These are phyloP conservation scores for Leucocoprinus birnbaumii DNA, from an alignment of 768 basidiomycete species.

Conservation along the genomic window DNA sequence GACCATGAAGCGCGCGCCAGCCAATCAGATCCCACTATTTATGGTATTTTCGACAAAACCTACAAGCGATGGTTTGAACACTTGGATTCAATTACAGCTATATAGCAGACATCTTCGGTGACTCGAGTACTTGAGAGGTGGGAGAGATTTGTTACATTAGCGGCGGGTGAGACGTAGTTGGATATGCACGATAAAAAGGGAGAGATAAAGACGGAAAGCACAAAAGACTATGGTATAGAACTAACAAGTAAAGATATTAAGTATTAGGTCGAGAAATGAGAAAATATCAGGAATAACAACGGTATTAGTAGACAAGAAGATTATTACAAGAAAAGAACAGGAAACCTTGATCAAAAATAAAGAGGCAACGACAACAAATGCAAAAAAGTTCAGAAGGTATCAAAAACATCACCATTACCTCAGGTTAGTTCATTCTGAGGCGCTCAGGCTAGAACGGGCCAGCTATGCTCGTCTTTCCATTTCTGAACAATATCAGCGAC, in stretches of 20 bases:
- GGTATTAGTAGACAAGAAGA: background rate
- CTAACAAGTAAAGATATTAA: background rate
- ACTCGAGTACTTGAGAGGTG: background rate
- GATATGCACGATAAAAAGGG: background rate
- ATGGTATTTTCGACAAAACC: too few species aligned
- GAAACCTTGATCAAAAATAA: background rate
- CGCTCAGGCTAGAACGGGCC: conserved; percentile 39
- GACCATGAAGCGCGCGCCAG: too few species aligned
- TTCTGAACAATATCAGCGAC: conserved; percentile 73
- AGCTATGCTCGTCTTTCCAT: conserved; percentile 72
- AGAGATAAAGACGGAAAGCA: background rate
- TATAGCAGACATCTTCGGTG: too few species aligned
- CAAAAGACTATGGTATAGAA: conserved; percentile 12
- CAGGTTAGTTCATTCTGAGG: background rate
- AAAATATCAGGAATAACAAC: background rate
- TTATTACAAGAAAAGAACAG: background rate
- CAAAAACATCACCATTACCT: conserved; percentile 3
- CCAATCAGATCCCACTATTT: too few species aligned
- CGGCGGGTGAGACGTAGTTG: background rate
- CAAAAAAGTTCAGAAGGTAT: conserved; percentile 8
- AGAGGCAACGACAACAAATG: background rate
- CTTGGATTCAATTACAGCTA: too few species aligned
- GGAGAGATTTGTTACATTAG: conserved; percentile 1
- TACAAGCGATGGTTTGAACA: too few species aligned
- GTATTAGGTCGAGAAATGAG: background rate